Conservation (phyloP, 257 asterid species). For the Agastache rugosa region DNA sequence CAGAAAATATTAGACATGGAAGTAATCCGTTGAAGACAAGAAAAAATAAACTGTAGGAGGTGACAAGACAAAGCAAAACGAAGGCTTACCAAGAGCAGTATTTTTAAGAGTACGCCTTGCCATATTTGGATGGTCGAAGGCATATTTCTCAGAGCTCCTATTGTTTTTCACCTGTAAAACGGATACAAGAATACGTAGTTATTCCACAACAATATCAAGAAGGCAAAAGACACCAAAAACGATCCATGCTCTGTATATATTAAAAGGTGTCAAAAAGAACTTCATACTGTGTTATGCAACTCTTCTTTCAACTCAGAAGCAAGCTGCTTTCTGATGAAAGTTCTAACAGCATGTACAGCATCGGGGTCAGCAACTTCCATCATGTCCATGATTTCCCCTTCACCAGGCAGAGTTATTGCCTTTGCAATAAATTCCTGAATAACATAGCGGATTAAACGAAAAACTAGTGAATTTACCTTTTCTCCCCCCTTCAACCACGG, state of each 20-base stretch:
- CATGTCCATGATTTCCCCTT: slow-evolving; percentile 89
- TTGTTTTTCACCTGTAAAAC: slow-evolving; percentile 56
- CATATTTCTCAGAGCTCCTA: slow-evolving; percentile 63
- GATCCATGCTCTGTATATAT: background rate
- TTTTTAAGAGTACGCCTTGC: slow-evolving; percentile 85
- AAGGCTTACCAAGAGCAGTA: slow-evolving; percentile 65
- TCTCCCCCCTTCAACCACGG: background rate
- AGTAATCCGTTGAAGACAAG: slow-evolving; percentile 23
- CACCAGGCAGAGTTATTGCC: slow-evolving; percentile 82
- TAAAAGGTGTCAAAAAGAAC: background rate
- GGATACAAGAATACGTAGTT: background rate
- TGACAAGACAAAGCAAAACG: background rate
- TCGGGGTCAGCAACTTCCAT: slow-evolving; percentile 94
- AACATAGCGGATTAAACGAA: slow-evolving; percentile 8
- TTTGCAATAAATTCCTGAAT: slow-evolving; percentile 79
- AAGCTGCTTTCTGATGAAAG: slow-evolving; percentile 74
- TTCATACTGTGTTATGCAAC: slow-evolving; percentile 56
- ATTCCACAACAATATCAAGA: slow-evolving; percentile 1
- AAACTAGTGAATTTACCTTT: background rate
- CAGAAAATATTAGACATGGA: slow-evolving; percentile 17
- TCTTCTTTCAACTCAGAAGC: slow-evolving; percentile 73
- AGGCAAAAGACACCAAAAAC: background rate
- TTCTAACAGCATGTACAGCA: slow-evolving; percentile 83
- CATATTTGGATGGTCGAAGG: slow-evolving; percentile 69
- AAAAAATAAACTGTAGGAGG: background rate